Percentiles rank a stretch among this genome's conserved stretches.
These are phyloP conservation scores for Jacaranda mimosifolia DNA, from an alignment of 257 asterid species.

Conservation along the genomic window DNA sequence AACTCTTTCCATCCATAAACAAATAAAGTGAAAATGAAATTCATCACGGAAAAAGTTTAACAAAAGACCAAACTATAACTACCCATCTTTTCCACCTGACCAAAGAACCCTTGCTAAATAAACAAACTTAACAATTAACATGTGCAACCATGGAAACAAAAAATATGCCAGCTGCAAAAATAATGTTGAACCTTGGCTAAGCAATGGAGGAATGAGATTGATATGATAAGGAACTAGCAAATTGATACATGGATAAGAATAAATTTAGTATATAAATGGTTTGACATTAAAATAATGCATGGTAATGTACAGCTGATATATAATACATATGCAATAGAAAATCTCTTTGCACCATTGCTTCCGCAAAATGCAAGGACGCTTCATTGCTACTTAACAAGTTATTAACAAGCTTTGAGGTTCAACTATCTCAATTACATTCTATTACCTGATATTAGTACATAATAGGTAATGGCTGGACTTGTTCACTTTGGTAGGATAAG, in stretches of 20 bases:
- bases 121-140: neutral
- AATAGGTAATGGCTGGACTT: too few species aligned
- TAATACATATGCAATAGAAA: too few species aligned
- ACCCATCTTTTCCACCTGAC: neutral
- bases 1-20: constrained; percentile 37
- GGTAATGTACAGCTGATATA: neutral
- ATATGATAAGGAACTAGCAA: neutral
- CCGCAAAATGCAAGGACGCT: too few species aligned
- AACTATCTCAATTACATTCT: too few species aligned
- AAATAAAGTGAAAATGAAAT: constrained; percentile 25
- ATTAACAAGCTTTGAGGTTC: too few species aligned
- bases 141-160: constrained; percentile 18
- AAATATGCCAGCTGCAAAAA: constrained; percentile 19
- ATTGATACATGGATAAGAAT: neutral
- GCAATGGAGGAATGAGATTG: neutral
- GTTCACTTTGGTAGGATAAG: too few species aligned
- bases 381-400: too few species aligned
- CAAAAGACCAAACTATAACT: constrained; percentile 1
- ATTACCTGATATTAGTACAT: too few species aligned
- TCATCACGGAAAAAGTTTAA: constrained; percentile 31
- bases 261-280: neutral
- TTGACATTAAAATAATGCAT: neutral
- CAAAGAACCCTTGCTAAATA: constrained; percentile 8
- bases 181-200: neutral
- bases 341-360: too few species aligned